Evolutionary conservation across 1,284 basidiomycete genomes (phyloP).

Genomic region (Amylostereum areolatum): DNA sequence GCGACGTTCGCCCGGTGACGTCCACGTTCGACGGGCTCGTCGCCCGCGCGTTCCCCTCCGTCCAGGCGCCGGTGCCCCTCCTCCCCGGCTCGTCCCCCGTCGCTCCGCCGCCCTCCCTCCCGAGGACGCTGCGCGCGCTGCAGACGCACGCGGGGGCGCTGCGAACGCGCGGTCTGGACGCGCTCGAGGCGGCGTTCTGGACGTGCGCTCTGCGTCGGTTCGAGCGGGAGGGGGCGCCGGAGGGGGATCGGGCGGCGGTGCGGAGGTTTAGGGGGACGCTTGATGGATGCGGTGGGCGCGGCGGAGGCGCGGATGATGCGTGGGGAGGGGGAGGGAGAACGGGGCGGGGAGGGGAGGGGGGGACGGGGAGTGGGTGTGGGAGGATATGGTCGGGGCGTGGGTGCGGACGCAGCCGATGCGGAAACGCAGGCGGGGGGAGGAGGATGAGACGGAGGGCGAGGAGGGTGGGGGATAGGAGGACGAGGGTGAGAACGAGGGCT

Average conservation of each 20-base stretch:
- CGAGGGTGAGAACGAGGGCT: neutral
- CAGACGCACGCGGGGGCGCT: slow-evolving; percentile 28
- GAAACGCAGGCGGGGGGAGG: neutral
- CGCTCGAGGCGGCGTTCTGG: slow-evolving; percentile 49
- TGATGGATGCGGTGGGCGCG: slow-evolving; percentile 42
- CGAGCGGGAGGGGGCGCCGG: slow-evolving; percentile 25
- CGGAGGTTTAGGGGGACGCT: slow-evolving; percentile 31
- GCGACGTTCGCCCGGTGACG: slow-evolving; percentile 21
- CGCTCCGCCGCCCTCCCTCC: slow-evolving; percentile 13
- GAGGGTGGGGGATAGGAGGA: neutral
- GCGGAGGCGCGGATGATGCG: slow-evolving; percentile 38
- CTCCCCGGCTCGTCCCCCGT: slow-evolving; percentile 9
- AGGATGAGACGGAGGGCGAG: neutral
- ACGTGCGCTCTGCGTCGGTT: slow-evolving; percentile 41
- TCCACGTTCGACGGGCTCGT: slow-evolving; percentile 27
- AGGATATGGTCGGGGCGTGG: slow-evolving; percentile 38
- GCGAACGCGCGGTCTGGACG: slow-evolving; percentile 26
- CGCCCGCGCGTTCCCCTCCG: neutral
- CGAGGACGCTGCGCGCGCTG: slow-evolving; percentile 20
- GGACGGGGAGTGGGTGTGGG: slow-evolving; percentile 35
- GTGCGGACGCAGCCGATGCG: slow-evolving; percentile 27
- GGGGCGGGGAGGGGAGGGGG: neutral
- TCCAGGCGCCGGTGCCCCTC: slow-evolving; percentile 1
- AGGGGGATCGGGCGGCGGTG: slow-evolving; percentile 10
- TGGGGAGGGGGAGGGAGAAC: no score